Evolutionary conservation across 2,329 filamentous ascomycete genomes (phyloP).

Genomic region (Zarea fungicola): DNA sequence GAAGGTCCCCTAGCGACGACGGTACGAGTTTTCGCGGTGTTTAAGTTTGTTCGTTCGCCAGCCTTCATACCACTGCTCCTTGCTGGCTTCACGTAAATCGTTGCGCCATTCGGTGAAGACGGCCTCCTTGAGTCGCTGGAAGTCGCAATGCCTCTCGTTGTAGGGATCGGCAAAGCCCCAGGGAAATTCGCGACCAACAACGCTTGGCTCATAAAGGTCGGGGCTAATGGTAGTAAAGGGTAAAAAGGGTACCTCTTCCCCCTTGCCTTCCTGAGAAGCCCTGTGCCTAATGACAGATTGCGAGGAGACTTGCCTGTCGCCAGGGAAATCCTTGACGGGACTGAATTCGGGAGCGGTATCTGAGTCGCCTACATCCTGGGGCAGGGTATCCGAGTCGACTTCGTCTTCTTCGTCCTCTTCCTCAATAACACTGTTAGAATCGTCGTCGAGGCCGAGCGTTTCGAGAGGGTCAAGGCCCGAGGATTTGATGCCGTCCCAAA

Average conservation of each 20-base stretch:
- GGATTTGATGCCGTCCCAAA: slow-evolving; percentile 85
- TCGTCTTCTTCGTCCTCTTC: slow-evolving; percentile 55
- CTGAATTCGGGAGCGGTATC: neutral
- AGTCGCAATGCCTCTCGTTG: slow-evolving; percentile 89
- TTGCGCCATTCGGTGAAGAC: slow-evolving; percentile 92
- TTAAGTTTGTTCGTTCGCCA: slow-evolving; percentile 76
- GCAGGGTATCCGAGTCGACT: slow-evolving; percentile 33
- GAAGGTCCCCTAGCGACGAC: slow-evolving; percentile 26
- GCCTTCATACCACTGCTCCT: slow-evolving; percentile 91
- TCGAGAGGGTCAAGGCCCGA: slow-evolving; percentile 85
- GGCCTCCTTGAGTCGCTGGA: slow-evolving; percentile 79
- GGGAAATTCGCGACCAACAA: slow-evolving; percentile 82
- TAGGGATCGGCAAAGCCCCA: slow-evolving; percentile 97
- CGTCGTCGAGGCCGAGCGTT: slow-evolving; percentile 75
- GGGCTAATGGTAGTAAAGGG: slow-evolving; percentile 93
- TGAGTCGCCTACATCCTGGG: slow-evolving; percentile 24
- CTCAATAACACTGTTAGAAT: slow-evolving; percentile 54
- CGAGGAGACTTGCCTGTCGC: slow-evolving; percentile 42
- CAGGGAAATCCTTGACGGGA: slow-evolving; percentile 17
- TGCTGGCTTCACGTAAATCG: slow-evolving; percentile 83
- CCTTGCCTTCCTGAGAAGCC: slow-evolving; percentile 38
- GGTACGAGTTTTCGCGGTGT: slow-evolving; percentile 40
- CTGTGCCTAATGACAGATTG: slow-evolving; percentile 42
- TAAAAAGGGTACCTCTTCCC: slow-evolving; percentile 61
- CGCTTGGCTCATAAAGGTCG: slow-evolving; percentile 76